Base-by-base conservation (phyloP, 352 stramenopile genomes). In the Globisporangium mamillatum region DNA sequence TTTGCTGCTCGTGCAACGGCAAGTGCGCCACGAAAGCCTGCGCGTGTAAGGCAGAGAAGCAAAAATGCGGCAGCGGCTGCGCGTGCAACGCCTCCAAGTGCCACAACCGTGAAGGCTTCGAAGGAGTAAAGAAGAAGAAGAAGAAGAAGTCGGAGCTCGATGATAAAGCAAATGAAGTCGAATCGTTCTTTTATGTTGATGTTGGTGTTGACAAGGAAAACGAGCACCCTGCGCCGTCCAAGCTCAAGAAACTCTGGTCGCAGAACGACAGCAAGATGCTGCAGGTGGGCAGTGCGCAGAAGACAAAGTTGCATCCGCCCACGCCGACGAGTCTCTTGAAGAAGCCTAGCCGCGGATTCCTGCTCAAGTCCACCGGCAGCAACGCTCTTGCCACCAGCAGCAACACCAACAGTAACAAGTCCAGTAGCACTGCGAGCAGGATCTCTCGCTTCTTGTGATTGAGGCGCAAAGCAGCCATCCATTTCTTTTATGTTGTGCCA, bases 11-110 rank as follows among this genome's bases (percentile, higher is more conserved):
- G 8, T 93, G 87, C 63, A 79, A 81, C 24, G 80, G 83, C n/a
- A 94, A 92, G 65, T 93, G 85, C 48, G 84, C 79, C 20, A 93
- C 82, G 16, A 91, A 89, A 52, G 78, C 69, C 14, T 94, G 87
- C 59, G 81, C 73, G 3, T 93, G 85, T 64, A 82, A 85, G 48
- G 78, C 81, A 0, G 72, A 79, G 32, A 79, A 73, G 50, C 71
- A 73, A 32, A 53, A 62, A 4, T 93, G 85, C 59, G 73, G 79
- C 16, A 60, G 54, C 22, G 68, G 79, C 27, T 94, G 85, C 63
- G 82, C 65, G 29, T 93, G 85, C 74, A 83, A 84, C 38, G 74
- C 70, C 36, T 56, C 60, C 1, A 89, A 87, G 63, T 93, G 86
- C 67, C 77, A 68, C 53, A 94, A 94, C 61, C 79, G 69, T 50